Base-by-base conservation (phyloP, 805 yeast genomes). In the Metschnikowia corniflorae region DNA sequence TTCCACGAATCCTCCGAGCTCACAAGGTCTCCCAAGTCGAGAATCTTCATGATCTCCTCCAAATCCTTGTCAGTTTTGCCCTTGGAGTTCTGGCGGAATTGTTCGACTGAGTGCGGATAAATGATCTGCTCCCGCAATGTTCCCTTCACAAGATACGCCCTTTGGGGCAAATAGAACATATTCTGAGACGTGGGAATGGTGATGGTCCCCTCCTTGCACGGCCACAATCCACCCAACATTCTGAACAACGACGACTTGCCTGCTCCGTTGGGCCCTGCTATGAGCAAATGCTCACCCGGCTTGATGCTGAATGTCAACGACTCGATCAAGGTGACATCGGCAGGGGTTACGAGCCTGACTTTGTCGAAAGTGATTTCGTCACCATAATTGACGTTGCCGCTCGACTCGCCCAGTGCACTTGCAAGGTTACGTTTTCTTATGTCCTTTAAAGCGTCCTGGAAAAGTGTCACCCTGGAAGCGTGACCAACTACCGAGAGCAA, bases 191-290 rank as follows among this genome's bases (percentile, higher is more conserved):
- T 69, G 6, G 95, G 95, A 18, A 85, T 76, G 5, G 73, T 73
- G 26, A 86, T 71, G 16, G 62, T 57, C 9, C 81, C 81, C 9
- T 63, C 59, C 29, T 73, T 67, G 15, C 88, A 80, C 3, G 93
- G 95, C 97, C 97, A 89, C 47, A 89, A 69, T 0, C 96, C 96
- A 37, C 97, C 96, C 31, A 89, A 71, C 52, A 89, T 77, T 55
- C 97, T 75, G 60, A 89, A 89, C 39, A 89, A 65, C 0, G 97
- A 89, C 0, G 96, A 88, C 62, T 89, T 89, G 18, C 97, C 97
- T 45, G 95, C 85, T 1, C 97, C 97, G 55, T 89, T 89, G 10
- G 97, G 97, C 0, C 97, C 97, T 7, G 91, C 88, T 55, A 89
- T 88, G 35, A 89, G 70, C 33, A 89, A 67, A 60, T 89, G 93